Evolutionary conservation across 768 basidiomycete genomes (phyloP), one percentile per base, ranked within the genome.

Genomic region (Erythrobasidium yunnanense): DNA sequence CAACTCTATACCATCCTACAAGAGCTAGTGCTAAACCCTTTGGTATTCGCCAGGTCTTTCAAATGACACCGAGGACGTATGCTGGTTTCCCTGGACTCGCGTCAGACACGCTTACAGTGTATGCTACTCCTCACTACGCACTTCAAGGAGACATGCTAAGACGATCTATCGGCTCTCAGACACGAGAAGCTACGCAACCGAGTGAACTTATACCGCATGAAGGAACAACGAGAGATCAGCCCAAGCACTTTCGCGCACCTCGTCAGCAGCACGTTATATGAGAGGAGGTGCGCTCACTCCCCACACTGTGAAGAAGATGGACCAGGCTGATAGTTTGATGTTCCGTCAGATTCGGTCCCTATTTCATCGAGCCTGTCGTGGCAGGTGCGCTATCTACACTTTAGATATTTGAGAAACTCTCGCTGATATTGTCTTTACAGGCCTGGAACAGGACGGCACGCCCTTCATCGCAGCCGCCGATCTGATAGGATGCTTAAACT

Each of bases 141-240:
- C 11, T 11, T 42, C 38, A 42, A 42, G n/a, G n/a, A 42, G 38
- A 11, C 11, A 11, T 42, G 11, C 11, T n/a, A 42, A 42, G 11
- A 42, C 38, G 11, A 11, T 42, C 38, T 42, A 11, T 42, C 38
- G 11, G 11, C 38, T 42, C 38, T 11, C 73, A 95, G 92, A 66
- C 86, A 84, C 71, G 93, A 97, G 77, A 83, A 84, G 42, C 86
- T 97, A 74, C 85, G 95, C 57, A 92, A 87, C 78, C 83, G 91
- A 70, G 87, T 93, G 66, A 99, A 99, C 80, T 92, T 97, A 89
- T 97, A 96, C 78, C 88, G 89, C 32, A 96, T 99, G 81, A 99
- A 99, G 78, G 93, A 99, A 77, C 93, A 95, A 75, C 84, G 93
- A 69, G 86, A 93, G 74, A 95, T 99, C 73, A 85, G 89, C 71